These are phyloP conservation scores for Paecilomyces niveus DNA, from an alignment of 2,329 filamentous ascomycete genomes.

Conservation along the genomic window DNA sequence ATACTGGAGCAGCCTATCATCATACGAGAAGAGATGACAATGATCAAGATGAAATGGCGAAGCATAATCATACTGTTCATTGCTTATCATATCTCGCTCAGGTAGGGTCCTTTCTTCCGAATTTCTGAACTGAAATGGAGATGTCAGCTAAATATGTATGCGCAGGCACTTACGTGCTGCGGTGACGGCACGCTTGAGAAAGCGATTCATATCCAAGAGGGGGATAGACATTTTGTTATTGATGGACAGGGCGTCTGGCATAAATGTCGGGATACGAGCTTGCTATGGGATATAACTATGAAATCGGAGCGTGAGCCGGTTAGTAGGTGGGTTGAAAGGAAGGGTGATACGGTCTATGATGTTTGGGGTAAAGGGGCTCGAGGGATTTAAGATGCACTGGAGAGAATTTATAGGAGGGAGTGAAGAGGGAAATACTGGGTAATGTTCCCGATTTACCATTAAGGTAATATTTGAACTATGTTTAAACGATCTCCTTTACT, in stretches of 20 bases:
- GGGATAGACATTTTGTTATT: not conserved
- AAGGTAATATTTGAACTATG: too few relatives aligned
- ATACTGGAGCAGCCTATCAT: not conserved
- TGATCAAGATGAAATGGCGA: not conserved
- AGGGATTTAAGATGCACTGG: not conserved
- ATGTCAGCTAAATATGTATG: not conserved
- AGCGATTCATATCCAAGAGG: not conserved
- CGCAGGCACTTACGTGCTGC: conserved; percentile 1
- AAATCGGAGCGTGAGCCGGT: conserved; percentile 1
- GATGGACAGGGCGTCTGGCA: conserved; percentile 6
- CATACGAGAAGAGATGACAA: not conserved
- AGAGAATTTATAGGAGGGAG: not conserved
- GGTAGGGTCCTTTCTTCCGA: conserved; percentile 1
- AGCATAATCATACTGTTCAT: conserved; percentile 3
- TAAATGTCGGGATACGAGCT: conserved; percentile 4
- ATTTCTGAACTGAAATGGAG: not conserved
- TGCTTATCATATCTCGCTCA: conserved; percentile 6
- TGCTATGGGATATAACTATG: not conserved
- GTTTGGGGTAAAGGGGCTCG: conserved; percentile 1
- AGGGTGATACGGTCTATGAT: conserved; percentile 4
- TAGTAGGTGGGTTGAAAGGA: conserved; percentile 1
- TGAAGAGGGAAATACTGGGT: not conserved
- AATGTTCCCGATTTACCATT: too few relatives aligned
- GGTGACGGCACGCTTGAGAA: conserved; percentile 4
- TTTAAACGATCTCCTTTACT: too few relatives aligned